Percentiles rank a stretch among this genome's conserved stretches.
Conservation (phyloP, 805 yeast species). For the Sugiyamaella mastotermitis region DNA sequence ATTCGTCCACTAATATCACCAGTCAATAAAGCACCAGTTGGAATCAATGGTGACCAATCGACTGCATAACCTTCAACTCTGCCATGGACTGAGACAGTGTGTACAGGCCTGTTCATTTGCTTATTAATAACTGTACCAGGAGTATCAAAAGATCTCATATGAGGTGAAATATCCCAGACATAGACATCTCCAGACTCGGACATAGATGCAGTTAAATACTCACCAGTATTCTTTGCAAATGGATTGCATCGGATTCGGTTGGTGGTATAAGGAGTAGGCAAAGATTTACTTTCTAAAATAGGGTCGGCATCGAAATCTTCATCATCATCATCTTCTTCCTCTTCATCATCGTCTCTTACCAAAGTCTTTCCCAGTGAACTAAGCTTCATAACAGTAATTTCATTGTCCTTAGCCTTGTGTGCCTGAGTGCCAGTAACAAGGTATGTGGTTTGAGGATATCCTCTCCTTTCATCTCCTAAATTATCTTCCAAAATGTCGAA, state of each 20-base stretch:
- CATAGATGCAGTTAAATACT: constrained; percentile 81
- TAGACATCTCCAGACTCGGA: constrained; percentile 85
- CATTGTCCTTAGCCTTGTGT: constrained; percentile 77
- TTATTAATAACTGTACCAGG: constrained; percentile 85
- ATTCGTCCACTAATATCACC: constrained; percentile 89
- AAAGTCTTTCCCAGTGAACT: constrained; percentile 79
- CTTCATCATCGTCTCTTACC: constrained; percentile 75
- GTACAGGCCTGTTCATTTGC: constrained; percentile 67
- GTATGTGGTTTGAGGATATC: constrained; percentile 81
- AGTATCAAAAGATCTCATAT: constrained; percentile 73
- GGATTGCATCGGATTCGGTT: constrained; percentile 86
- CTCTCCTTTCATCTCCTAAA: constrained; percentile 82
- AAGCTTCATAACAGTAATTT: constrained; percentile 75
- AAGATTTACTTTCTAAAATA: constrained; percentile 74
- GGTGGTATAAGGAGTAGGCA: constrained; percentile 76
- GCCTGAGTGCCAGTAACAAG: constrained; percentile 95
- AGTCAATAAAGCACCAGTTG: constrained; percentile 73
- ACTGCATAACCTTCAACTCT: constrained; percentile 96
- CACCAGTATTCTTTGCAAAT: constrained; percentile 64
- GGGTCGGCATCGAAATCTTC: constrained; percentile 76
- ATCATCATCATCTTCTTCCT: constrained; percentile 64
- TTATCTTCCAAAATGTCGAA: constrained; percentile 83
- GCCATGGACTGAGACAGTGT: constrained; percentile 80
- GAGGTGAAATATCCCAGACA: constrained; percentile 76
- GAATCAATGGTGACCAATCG: constrained; percentile 89